A percentile compares a stretch with the other conserved stretches of the same genome.
These are phyloP conservation scores for Anisodus tanguticus DNA, from an alignment of 257 asterid genomes.

Conservation along the genomic window DNA sequence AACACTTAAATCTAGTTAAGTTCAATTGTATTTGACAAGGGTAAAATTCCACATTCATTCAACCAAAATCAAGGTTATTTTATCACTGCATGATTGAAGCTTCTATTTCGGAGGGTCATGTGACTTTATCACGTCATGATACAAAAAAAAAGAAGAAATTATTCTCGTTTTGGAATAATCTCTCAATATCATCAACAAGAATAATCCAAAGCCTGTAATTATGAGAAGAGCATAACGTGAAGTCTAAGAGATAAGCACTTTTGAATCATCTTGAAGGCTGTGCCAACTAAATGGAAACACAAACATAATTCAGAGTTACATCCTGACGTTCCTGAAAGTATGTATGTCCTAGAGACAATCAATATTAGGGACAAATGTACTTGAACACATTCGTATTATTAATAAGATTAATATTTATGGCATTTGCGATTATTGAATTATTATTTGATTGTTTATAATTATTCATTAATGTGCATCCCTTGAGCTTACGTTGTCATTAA, in stretches of 20 bases:
- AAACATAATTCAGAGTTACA: background rate
- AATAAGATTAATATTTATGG: too few species aligned
- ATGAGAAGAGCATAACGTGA: background rate
- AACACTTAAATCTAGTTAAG: background rate
- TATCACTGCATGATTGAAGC: too few species aligned
- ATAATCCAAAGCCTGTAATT: background rate
- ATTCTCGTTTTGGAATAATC: background rate
- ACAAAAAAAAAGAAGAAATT: too few species aligned
- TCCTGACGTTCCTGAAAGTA: too few species aligned
- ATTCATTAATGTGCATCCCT: too few species aligned
- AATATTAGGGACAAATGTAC: too few species aligned
- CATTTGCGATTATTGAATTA: too few species aligned
- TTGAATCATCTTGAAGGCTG: background rate
- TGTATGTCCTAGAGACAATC: too few species aligned
- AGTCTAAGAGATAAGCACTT: background rate
- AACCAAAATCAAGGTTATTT: too few species aligned
- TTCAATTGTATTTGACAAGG: background rate
- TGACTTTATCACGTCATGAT: background rate
- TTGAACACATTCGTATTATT: too few species aligned
- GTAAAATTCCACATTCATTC: background rate
- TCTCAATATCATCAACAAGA: background rate
- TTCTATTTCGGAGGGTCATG: background rate
- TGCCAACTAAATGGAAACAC: background rate
- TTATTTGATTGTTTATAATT: too few species aligned
- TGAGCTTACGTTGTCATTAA: too few species aligned